Conservation (phyloP, 2,329 filamentous ascomycete genomes). For the Sclerotinia borealis region DNA sequence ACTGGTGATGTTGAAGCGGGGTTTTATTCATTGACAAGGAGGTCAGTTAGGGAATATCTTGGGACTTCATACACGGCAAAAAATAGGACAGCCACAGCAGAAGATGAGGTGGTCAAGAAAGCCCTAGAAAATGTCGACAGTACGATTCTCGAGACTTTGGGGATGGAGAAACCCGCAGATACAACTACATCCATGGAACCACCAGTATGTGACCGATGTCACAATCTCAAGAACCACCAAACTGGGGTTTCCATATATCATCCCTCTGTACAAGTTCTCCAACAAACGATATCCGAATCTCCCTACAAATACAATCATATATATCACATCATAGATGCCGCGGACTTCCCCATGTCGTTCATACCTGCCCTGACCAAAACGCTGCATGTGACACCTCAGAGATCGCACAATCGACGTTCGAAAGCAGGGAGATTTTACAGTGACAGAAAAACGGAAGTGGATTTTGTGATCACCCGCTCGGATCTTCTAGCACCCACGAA, state of each 20-base stretch:
- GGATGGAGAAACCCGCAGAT: conserved; percentile 7
- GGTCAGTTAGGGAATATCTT: conserved; percentile 45
- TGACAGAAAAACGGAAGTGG: conserved; percentile 69
- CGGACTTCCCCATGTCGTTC: conserved; percentile 93
- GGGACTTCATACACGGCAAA: conserved; percentile 18
- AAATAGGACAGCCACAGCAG: conserved; percentile 22
- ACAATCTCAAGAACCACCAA: conserved; percentile 71
- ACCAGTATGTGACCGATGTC: conserved; percentile 82
- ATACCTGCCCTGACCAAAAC: conserved; percentile 68
- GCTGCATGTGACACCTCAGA: conserved; percentile 65
- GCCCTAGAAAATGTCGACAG: conserved; percentile 24
- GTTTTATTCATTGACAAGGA: conserved; percentile 49
- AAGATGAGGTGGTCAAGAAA: conserved; percentile 43
- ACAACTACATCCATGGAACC: conserved; percentile 16
- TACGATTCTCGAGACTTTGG: conserved; percentile 11
- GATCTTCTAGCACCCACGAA: conserved; percentile 82
- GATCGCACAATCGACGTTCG: conserved; percentile 75
- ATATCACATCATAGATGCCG: conserved; percentile 91
- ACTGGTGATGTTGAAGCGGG: conserved; percentile 45
- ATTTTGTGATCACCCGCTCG: conserved; percentile 84
- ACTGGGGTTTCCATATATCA: conserved; percentile 67
- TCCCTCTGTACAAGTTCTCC: conserved; percentile 73
- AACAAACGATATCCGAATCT: conserved; percentile 79
- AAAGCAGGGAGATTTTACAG: conserved; percentile 58
- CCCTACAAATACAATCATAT: conserved; percentile 89